A percentile compares a stretch with the other conserved stretches of the same genome.
Evolutionary conservation across 2,329 filamentous ascomycete genomes (phyloP).

Genomic region (Sporothrix pallida): DNA sequence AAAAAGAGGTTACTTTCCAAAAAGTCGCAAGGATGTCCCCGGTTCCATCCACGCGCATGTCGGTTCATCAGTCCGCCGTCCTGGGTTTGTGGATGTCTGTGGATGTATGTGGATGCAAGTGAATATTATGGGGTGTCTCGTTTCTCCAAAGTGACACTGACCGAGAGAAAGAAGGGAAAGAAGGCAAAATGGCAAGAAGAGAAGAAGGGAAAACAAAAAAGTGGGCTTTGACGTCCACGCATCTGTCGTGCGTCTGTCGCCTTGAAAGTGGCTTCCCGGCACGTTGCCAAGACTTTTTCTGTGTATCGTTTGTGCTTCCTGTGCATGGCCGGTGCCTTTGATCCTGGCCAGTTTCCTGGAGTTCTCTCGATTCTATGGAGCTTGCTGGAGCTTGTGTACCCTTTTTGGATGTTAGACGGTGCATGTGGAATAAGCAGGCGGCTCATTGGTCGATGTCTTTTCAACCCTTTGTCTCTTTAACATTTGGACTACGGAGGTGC

Average conservation of each 20-base stretch:
- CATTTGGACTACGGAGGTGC: too few species aligned
- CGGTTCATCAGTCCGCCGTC: not conserved
- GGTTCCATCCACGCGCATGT: not conserved
- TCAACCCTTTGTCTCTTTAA: too few species aligned
- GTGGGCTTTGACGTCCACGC: not conserved
- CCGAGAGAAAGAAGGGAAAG: not conserved
- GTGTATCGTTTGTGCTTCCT: too few species aligned
- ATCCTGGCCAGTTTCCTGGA: not conserved
- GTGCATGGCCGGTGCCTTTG: not conserved
- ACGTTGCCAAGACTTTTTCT: slow-evolving; percentile 22
- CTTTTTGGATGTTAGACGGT: not conserved
- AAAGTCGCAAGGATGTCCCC: not conserved
- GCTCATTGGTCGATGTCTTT: slow-evolving; percentile 20
- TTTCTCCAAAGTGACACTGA: slow-evolving; percentile 26
- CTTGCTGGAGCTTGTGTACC: not conserved
- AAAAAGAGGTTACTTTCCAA: not conserved
- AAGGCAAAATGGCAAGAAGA: not conserved
- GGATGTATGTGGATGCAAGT: not conserved
- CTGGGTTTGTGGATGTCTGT: not conserved
- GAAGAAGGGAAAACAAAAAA: not conserved
- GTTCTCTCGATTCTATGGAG: not conserved
- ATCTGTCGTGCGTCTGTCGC: slow-evolving; percentile 22
- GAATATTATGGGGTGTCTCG: not conserved
- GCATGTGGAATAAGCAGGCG: slow-evolving; percentile 32
- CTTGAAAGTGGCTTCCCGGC: slow-evolving; percentile 15